These are phyloP conservation scores for Cocos nucifera DNA, from an alignment of 176 grass and related monocot species.

Conservation along the genomic window DNA sequence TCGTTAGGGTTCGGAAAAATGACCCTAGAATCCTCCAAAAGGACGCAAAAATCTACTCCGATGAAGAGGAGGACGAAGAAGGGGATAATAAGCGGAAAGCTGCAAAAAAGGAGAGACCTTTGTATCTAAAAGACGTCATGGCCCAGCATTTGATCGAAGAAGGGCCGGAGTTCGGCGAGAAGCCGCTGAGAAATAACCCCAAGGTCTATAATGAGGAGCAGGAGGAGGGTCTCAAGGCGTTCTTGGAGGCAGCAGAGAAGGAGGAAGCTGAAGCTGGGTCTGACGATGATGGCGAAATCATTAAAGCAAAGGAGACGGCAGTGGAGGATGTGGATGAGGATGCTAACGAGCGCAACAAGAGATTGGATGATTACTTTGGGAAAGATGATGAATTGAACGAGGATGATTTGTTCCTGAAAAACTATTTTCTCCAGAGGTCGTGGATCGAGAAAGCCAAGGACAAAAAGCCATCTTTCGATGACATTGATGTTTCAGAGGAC, in stretches of 20 bases:
- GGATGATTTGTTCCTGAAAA: conserved; percentile 73
- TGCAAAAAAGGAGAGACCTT: conserved; percentile 57
- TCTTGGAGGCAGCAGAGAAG: too few species aligned
- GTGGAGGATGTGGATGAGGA: conserved; percentile 21
- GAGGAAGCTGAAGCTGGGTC: too few species aligned
- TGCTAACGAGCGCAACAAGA: conserved; percentile 35
- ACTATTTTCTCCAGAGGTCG: conserved; percentile 50
- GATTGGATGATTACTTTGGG: conserved; percentile 50
- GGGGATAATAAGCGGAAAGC: conserved; percentile 18
- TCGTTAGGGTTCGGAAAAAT: conserved; percentile 54
- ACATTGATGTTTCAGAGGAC: conserved; percentile 53
- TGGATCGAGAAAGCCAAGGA: conserved; percentile 37
- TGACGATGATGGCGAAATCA: too few species aligned
- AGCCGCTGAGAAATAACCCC: conserved; percentile 39
- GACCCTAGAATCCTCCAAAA: conserved; percentile 47
- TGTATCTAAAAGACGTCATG: conserved; percentile 85
- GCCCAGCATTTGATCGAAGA: conserved; percentile 75
- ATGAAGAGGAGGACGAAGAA: conserved; percentile 17
- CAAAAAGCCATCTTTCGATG: conserved; percentile 23
- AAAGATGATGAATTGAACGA: conserved; percentile 58
- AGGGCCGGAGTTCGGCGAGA: conserved; percentile 51
- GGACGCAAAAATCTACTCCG: conserved; percentile 50
- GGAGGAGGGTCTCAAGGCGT: conserved; percentile 54
- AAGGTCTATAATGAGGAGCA: conserved; percentile 69
- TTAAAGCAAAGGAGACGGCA: too few species aligned